Percentiles rank a stretch among this genome's conserved stretches.
Evolutionary conservation across 2,329 filamentous ascomycete species (phyloP).

Genomic region (Aciculosporium take): DNA sequence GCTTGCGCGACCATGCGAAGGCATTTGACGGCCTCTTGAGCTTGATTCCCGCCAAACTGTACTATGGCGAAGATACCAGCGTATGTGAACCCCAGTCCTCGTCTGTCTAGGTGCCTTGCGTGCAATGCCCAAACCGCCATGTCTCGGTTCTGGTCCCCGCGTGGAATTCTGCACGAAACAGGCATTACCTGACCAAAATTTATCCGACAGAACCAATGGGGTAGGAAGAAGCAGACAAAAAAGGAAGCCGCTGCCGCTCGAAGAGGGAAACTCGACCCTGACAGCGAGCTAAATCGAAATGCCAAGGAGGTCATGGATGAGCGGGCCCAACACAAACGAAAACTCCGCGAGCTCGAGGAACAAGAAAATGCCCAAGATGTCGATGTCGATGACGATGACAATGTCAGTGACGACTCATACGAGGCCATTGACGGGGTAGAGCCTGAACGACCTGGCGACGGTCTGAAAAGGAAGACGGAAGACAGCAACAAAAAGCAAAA

Average conservation of each 20-base stretch:
- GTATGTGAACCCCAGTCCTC: constrained; percentile 37
- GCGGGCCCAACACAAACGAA: constrained; percentile 60
- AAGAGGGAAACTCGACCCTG: constrained; percentile 79
- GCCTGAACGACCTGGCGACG: constrained; percentile 48
- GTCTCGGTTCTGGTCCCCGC: neutral
- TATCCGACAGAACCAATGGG: constrained; percentile 65
- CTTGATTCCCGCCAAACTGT: constrained; percentile 78
- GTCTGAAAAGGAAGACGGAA: constrained; percentile 35
- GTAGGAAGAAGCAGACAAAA: constrained; percentile 89
- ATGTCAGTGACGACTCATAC: constrained; percentile 27
- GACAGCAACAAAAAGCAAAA: constrained; percentile 44
- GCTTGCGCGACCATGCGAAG: constrained; percentile 46
- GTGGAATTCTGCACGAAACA: neutral
- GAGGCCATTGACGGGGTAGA: constrained; percentile 40
- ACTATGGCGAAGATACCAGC: constrained; percentile 74
- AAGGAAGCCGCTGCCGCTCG: constrained; percentile 71
- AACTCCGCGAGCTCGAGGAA: constrained; percentile 51
- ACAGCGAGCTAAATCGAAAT: constrained; percentile 63
- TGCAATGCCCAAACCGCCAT: neutral
- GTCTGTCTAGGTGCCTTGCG: neutral
- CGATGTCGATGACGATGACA: constrained; percentile 24
- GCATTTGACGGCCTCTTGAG: constrained; percentile 80
- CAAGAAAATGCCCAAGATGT: constrained; percentile 27
- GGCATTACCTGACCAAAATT: neutral
- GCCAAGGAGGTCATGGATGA: constrained; percentile 92